These are phyloP conservation scores for Pneumocystis sp. DNA, from an alignment of 1,139 yeast genomes.

Conservation along the genomic window DNA sequence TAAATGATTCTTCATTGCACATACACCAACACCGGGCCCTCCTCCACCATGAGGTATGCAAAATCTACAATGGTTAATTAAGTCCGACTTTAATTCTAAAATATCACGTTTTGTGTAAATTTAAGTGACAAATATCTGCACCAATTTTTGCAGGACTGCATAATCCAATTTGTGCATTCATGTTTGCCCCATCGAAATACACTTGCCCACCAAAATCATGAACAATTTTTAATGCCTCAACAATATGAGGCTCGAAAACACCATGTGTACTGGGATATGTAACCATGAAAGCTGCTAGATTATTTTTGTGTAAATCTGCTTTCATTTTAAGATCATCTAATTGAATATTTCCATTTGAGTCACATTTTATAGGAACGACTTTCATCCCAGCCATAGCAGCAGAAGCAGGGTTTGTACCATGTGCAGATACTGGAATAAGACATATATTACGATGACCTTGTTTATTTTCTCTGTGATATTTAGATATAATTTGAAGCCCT, in stretches of 20 bases:
- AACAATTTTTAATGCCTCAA: conserved; percentile 66
- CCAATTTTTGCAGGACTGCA: conserved; percentile 97
- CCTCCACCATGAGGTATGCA: conserved; percentile 99
- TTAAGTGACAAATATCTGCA: conserved; percentile 97
- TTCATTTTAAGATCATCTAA: conserved; percentile 57
- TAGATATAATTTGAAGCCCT: conserved; percentile 73
- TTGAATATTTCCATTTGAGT: conserved; percentile 72
- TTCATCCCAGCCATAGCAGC: conserved; percentile 95
- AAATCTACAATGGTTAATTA: conserved; percentile 27
- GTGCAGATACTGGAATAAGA: conserved; percentile 91
- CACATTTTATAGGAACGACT: conserved; percentile 84
- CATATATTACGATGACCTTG: conserved; percentile 68
- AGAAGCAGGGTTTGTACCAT: conserved; percentile 96
- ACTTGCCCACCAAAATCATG: conserved; percentile 88
- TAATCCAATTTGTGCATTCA: conserved; percentile 97
- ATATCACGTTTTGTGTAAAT: conserved; percentile 64
- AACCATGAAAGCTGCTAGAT: conserved; percentile 82
- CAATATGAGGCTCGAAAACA: conserved; percentile 82
- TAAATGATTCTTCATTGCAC: conserved; percentile 76
- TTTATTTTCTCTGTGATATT: conserved; percentile 54
- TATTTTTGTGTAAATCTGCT: conserved; percentile 52
- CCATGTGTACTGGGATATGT: conserved; percentile 97
- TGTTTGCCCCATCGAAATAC: conserved; percentile 94
- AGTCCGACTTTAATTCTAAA: not conserved
- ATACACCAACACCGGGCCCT: conserved; percentile 98